Evolutionary conservation across 306 rosid genomes (phyloP), one percentile per base, ranked within the genome.

Genomic region (Cicer arietinum): DNA sequence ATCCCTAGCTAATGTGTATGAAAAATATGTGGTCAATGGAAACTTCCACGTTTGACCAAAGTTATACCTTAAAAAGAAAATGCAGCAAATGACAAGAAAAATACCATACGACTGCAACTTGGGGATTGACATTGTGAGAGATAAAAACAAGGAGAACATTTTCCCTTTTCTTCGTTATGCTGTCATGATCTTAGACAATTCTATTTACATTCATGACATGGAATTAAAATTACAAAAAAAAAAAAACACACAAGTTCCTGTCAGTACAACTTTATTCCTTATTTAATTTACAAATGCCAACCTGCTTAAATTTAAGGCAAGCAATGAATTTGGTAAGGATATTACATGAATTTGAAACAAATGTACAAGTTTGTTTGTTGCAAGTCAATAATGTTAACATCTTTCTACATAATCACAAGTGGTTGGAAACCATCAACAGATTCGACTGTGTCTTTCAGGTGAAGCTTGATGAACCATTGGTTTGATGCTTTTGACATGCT

Each of bases 281-380:
- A 72, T 75, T 75, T 78, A 85, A 91, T 91, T 82, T 94, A 94
- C 98, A 94, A 81, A 79, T 81, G 89, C 91, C 87, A 84, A 75
- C 77, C 82, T 16, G 80, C 46, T 64, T 82, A 87, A 68, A 71
- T 58, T 77, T 59, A 77, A 77, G 66, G 86, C 62, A 37, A 71
- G 86, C 85, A 85, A 91, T 42, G 82, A 94, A 94, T 85, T 76
- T 80, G 75, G 84, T 77, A 87, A 87, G 89, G 79, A 83, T 84
- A 76, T 81, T 89, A 91, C 97, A 88, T 67, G 87, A 76, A 83
- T 83, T 67, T 78, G 64, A 81, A 85, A 83, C 82, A 87, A 79
- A 86, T 89, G 88, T 91, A 90, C 97, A 91, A 39, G 82, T 79
- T 79, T 80, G 67, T 78, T 82, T 79, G 82, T 78, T 85, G 46